These are phyloP conservation scores for Benincasa hispida DNA, from an alignment of 306 rosid species.

Conservation along the genomic window DNA sequence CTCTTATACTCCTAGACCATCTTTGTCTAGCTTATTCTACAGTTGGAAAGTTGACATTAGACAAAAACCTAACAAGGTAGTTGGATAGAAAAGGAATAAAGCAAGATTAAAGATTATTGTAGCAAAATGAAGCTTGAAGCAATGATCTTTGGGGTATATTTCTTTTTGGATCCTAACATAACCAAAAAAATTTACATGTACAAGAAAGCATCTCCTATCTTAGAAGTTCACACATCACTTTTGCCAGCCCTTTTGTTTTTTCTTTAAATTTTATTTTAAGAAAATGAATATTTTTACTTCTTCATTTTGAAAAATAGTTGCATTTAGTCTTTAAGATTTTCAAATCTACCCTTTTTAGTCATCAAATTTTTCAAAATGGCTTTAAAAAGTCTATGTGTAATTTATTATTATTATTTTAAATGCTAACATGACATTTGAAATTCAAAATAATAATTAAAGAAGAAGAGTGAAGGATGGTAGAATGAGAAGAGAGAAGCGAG, in stretches of 20 bases:
- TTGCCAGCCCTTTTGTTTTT: neutral
- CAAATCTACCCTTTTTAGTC: no score
- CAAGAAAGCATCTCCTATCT: neutral
- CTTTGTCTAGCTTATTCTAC: neutral
- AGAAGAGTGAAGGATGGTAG: no score
- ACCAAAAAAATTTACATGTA: neutral
- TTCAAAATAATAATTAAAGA: no score
- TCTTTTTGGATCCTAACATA: neutral
- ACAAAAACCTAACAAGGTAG: neutral
- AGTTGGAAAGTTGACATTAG: neutral
- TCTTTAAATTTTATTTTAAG: no score
- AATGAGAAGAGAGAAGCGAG: no score
- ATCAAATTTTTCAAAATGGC: no score
- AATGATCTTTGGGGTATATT: neutral
- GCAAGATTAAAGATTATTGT: neutral
- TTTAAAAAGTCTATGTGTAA: no score
- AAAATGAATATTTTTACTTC: no score
- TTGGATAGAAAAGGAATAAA: neutral
- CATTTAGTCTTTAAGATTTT: no score
- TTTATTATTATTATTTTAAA: no score
- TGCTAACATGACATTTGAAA: no score
- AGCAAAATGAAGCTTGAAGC: slow-evolving; percentile 11
- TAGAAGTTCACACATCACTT: neutral
- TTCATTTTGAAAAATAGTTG: no score
- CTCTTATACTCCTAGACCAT: neutral